Conservation (phyloP, 768 basidiomycete genomes). For the Lentinula guzmanii region DNA sequence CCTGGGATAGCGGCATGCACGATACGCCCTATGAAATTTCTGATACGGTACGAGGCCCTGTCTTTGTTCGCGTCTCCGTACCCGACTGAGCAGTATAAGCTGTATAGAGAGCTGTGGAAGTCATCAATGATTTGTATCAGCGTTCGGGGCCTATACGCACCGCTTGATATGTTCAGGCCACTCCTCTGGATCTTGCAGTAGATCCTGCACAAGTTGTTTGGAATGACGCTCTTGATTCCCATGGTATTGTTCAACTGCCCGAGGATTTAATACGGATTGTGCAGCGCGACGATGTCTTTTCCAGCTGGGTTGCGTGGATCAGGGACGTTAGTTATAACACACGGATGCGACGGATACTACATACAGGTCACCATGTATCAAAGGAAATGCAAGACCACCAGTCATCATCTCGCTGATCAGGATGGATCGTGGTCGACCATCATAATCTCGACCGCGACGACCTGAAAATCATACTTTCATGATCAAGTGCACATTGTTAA, state of each 20-base stretch:
- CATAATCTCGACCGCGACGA: slow-evolving; percentile 16
- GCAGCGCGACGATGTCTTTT: slow-evolving; percentile 4
- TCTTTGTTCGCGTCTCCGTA: background rate
- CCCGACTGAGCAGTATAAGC: background rate
- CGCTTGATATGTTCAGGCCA: slow-evolving; percentile 22
- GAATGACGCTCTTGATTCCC: slow-evolving; percentile 17
- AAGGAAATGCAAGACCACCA: slow-evolving; percentile 15
- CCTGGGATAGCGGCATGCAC: slow-evolving; percentile 29
- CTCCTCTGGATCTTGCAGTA: slow-evolving; percentile 14
- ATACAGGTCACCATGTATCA: slow-evolving; percentile 14
- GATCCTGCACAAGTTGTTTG: slow-evolving; percentile 13
- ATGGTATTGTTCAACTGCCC: slow-evolving; percentile 12
- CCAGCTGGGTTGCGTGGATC: background rate
- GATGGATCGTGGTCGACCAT: slow-evolving; percentile 15
- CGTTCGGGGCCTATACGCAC: slow-evolving; percentile 2
- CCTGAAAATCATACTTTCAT: slow-evolving; percentile 10
- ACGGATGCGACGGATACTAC: background rate
- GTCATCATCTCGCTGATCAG: slow-evolving; percentile 20
- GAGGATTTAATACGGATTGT: background rate
- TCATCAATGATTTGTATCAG: background rate
- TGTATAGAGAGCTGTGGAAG: background rate
- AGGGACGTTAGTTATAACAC: background rate
- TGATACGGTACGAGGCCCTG: background rate
- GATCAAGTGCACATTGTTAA: background rate
- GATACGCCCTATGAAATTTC: slow-evolving; percentile 18